These are phyloP conservation scores for Wickerhamiella domercqiae DNA, from an alignment of 805 yeast species.

Conservation along the genomic window DNA sequence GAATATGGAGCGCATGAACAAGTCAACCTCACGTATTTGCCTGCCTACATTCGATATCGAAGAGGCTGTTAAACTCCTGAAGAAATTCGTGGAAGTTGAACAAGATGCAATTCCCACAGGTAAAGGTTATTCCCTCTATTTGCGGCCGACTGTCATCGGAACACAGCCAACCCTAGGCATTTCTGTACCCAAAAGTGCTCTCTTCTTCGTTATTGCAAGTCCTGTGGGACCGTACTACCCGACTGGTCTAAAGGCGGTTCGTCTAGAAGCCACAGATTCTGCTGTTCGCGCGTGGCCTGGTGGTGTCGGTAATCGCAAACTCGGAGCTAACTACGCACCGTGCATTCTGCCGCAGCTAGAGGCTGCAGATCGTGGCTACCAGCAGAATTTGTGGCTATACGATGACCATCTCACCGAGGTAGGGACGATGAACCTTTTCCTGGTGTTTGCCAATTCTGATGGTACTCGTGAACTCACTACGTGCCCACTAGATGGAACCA, in stretches of 20 bases:
- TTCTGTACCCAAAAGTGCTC: conserved; percentile 62
- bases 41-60: conserved; percentile 74
- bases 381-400: conserved; percentile 92
- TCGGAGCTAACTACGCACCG: conserved; percentile 97
- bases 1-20: conserved; percentile 85
- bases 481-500: conserved; percentile 95
- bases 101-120: conserved; percentile 67
- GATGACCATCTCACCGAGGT: conserved; percentile 84
- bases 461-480: conserved; percentile 89
- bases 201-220: conserved; percentile 73
- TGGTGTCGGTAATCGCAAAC: conserved; percentile 89
- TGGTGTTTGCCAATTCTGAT: conserved; percentile 58
- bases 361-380: conserved; percentile 85
- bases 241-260: conserved; percentile 91
- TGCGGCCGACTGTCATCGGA: conserved; percentile 93
- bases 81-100: conserved; percentile 62
- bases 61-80: conserved; percentile 59
- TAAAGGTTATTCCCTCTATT: conserved; percentile 77
- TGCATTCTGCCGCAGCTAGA: conserved; percentile 79
- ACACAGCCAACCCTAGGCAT: conserved; percentile 84
- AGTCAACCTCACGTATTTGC: conserved; percentile 76
- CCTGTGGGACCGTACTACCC: conserved; percentile 96
- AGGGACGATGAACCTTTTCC: conserved; percentile 93
- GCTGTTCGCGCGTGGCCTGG: conserved; percentile 99
- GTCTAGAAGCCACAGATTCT: conserved; percentile 84